Evolutionary conservation across 257 asterid genomes (phyloP), one percentile per base, ranked within the genome.

Genomic region (Hygrophila difformis): DNA sequence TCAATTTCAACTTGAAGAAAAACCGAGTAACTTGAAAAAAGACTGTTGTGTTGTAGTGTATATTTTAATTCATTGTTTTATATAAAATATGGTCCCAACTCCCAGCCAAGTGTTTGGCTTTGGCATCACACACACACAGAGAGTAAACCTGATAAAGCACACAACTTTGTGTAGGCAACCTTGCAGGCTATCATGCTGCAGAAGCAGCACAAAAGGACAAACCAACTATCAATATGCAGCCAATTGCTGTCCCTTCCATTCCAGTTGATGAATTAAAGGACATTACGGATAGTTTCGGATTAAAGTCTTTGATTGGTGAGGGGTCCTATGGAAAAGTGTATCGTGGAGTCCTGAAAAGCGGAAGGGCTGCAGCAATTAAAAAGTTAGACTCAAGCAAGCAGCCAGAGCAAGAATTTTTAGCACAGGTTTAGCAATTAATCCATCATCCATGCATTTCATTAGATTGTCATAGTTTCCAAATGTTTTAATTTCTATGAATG

Each of bases 241-340:
- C 88, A 38, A 73, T 86, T 51, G 73, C 77, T 37, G 84, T 86
- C 47, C 94, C 93, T 3, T 66, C 84, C 21, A 70, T 86, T 55
- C 65, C 80, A 16, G 83, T 77, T 31, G 94, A 79, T 50, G 94
- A 82, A 62, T 53, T 86, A 54, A 86, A 60, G 77, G 96, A 86
- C 35, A 72, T 76, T 43, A 74, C 96, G 0, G 65, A 69, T 39
- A 86, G 74, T 66, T 86, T 82, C 41, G 69, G 84, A 51, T 66
- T 76, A 0, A 68, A 70, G 44, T 57, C 89, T 34, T 67, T 86
- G 51, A 79, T 86, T 45, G 96, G 96, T 17, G 96, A 86, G 59
- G 96, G 96, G 44, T 86, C 96, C 10, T 86, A 86, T 49, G 96
- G 96, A 59, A 72, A 93, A 71, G 96, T 86, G 38, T 86, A 86